Evolutionary conservation across 805 yeast genomes (phyloP), one percentile per base, ranked within the genome.

Genomic region (Wickerhamomyces chaumierensis): DNA sequence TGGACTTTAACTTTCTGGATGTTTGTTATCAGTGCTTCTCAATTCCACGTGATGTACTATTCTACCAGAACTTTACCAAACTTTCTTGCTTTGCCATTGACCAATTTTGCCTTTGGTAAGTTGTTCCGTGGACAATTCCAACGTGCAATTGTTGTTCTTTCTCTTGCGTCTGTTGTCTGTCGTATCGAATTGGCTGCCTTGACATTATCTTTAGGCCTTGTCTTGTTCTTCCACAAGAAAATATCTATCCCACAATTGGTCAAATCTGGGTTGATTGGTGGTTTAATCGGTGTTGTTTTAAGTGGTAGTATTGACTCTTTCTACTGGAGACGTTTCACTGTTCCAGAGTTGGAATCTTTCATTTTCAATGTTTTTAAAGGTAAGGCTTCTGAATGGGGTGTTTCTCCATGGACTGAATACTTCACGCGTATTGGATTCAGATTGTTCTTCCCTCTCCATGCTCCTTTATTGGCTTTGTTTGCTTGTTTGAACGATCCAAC

Each of bases 31-130:
- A 65, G 68, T 31, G 58, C 72, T 40, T 57, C 81, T 8, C 92
- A 87, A 55, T 90, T 88, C 61, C 96, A 90, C 55, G 44, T 85
- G 16, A 60, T 80, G 42, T 90, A 66, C 61, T 90, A 90, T 55
- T 66, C 83, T n/a, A 69, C 95, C 3, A 68, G 96, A 47, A 75
- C 94, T 0, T 64, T 90, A 41, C 96, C 96, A n/a, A 90, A 90
- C 58, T 81, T 81, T 48, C 62, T 88, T 41, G 53, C 73, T 14
- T 62, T 90, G 39, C 96, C 96, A 3, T 51, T 84, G 29, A 78
- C 80, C 4, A 71, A 73, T 39, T 48, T 61, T 35, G 81, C 81
- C 0, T 46, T 81, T 33, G 63, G 75, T 4, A 65, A 63, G 49
- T 48, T 76, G 14, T 46, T 84, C 14, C 45, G 48, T 16, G 84